Evolutionary conservation across 2,329 filamentous ascomycete species (phyloP).

Genomic region (Aureobasidium melanogenum): DNA sequence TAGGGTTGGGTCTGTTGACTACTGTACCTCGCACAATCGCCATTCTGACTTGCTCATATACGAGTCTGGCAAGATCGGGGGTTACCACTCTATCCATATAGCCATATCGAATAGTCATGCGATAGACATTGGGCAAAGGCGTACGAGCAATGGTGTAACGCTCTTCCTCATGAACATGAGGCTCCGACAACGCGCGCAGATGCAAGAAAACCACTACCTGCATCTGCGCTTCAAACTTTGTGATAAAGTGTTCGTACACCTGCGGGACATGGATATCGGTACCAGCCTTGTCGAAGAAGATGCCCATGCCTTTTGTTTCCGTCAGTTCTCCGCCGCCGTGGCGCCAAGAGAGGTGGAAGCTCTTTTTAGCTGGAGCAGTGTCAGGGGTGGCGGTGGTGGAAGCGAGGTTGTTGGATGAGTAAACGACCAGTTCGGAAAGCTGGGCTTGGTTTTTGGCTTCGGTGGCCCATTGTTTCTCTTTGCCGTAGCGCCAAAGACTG

Average conservation of each 20-base stretch:
- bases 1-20: not conserved
- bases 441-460: slow-evolving; percentile 55
- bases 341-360: slow-evolving; percentile 29
- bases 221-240: slow-evolving; percentile 19
- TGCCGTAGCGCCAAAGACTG: slow-evolving; percentile 69
- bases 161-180: slow-evolving; percentile 17
- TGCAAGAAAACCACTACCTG: slow-evolving; percentile 20
- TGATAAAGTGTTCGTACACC: slow-evolving; percentile 20
- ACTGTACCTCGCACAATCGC: slow-evolving; percentile 14
- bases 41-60: slow-evolving; percentile 19
- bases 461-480: slow-evolving; percentile 66
- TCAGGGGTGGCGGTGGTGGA: slow-evolving; percentile 17
- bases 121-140: slow-evolving; percentile 17
- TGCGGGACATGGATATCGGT: slow-evolving; percentile 47
- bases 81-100: slow-evolving; percentile 20
- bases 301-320: slow-evolving; percentile 47
- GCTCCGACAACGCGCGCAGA: slow-evolving; percentile 17
- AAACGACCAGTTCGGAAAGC: slow-evolving; percentile 35
- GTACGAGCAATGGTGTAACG: slow-evolving; percentile 17
- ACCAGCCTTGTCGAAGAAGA: slow-evolving; percentile 73
- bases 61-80: slow-evolving; percentile 17
- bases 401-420: slow-evolving; percentile 17
- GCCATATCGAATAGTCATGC: slow-evolving; percentile 19
- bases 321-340: slow-evolving; percentile 35
- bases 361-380: not conserved